Evolutionary conservation across 2,329 filamentous ascomycete genomes (phyloP), one percentile per base, ranked within the genome.

Genomic region (Plenodomus biglobosus): DNA sequence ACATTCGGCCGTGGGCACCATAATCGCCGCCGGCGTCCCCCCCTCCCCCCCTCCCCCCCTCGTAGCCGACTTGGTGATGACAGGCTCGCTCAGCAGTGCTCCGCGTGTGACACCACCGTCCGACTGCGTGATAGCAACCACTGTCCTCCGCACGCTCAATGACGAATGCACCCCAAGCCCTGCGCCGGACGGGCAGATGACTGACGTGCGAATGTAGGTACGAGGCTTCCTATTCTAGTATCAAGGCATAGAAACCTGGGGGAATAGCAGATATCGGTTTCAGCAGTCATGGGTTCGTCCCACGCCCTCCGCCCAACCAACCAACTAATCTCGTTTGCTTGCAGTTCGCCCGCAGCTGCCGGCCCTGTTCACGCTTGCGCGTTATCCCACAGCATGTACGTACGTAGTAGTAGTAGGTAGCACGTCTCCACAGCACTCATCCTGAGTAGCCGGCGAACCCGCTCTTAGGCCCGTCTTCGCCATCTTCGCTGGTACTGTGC

Each of bases 161-260:
- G 64, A 65, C 64, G 55, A 56, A 52, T 41, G 34, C 49, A 41
- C 44, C n/a, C 40, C 51, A 50, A 15, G 58, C 59, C 62, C 57
- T 65, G 58, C 65, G 66, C 63, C 62, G 56, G 60, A 58, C 58
- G 52, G 50, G 58, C 63, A 62, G 59, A 64, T 65, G 61, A 66
- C 63, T 65, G 57, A 58, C 49, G 52, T 56, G 58, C 56, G 51
- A 60, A 62, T 62, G 55, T 65, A 63, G 56, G 59, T 67, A 66
- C 60, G 54, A 42, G 51, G 35, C 59, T 62, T 55, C 62, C 62
- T 57, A 46, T 53, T 55, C 52, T 24, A 55, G 53, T 40, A 48
- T 46, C 42, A 55, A 49, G 53, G 40, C 54, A 43, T 49, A 41
- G 17, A 41, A 49, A 48, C 30, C 55, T 58, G 56, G 39, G n/a